Base-by-base conservation (phyloP, 176 grass and related monocot genomes). In the Eragrostis nindensis region DNA sequence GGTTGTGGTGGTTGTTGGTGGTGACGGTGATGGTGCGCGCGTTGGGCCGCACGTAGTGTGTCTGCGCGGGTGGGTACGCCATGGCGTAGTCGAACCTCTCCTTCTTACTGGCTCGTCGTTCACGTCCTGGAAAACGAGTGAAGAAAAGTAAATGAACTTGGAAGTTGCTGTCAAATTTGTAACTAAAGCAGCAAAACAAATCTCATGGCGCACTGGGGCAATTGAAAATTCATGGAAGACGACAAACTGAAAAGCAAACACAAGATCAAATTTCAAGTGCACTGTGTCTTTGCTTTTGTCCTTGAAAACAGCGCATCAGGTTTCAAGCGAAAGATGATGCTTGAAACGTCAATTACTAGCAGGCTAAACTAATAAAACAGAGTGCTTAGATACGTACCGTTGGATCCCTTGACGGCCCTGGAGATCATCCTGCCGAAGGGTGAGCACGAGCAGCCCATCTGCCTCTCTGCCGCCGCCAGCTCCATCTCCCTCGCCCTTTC, bases 1-100 rank as follows among this genome's bases (percentile, higher is more conserved):
- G 13, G 56, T n/a, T n/a, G n/a, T 11, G 70, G 32, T 1, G 81
- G 76, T 0, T 39, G 54, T 21, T 74, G 60, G 38, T 68, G 62
- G 79, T 76, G 79, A 93, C 91, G 13, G 88, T 90, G 5, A 91
- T 90, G 0, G 86, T 77, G 89, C 86, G 91, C 25, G 92, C 78
- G 63, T 15, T 73, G 7, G 88, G 71, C 21, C 21, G 76, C 55
- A 86, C 17, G 30, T 84, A 84, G 90, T 82, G 80, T 0, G 26
- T 84, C 13, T 85, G 60, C 1, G 90, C 30, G 25, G 83, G 85
- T 2, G 25, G 81, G 69, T 80, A 64, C 15, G 82, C 70, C 70
- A 79, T 59, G 56, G 75, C 79, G 80, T 85, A 66, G 62, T 74
- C 60, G 66, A 70, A 30, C 70, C 74, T 89, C 74, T 64, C 68